phyloP scores from a whole-genome alignment of 2,329 filamentous ascomycete species.

The Diaporthe batatas region DNA sequence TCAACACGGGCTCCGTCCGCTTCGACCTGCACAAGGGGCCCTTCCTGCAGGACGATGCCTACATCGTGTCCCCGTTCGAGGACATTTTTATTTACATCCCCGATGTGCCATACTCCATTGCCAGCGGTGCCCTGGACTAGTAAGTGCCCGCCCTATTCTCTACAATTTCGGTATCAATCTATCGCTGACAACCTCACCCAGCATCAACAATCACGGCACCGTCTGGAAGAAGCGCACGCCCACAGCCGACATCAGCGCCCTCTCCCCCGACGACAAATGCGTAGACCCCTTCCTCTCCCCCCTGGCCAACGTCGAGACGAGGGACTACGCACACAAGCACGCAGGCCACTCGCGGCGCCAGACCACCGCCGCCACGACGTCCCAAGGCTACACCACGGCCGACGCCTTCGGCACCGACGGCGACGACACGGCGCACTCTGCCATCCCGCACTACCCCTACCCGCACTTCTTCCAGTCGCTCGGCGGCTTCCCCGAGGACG shows the following conservation, averaged over 20 bases:
- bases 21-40: slow-evolving; percentile 74
- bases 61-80: slow-evolving; percentile 68
- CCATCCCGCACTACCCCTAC: slow-evolving; percentile 60
- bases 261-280: slow-evolving; percentile 58
- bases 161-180: too few species aligned
- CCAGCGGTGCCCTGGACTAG: slow-evolving; percentile 52
- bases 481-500: slow-evolving; percentile 60
- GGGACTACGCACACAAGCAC: slow-evolving; percentile 45
- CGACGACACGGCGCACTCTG: slow-evolving; percentile 67
- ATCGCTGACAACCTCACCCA: slow-evolving; percentile 11
- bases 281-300: slow-evolving; percentile 55
- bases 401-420: slow-evolving; percentile 69
- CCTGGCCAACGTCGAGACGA: slow-evolving; percentile 45
- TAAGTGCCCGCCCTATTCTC: too few species aligned
- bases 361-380: slow-evolving; percentile 54
- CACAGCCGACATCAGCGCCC: slow-evolving; percentile 53
- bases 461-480: slow-evolving; percentile 65
- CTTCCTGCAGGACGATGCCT: slow-evolving; percentile 67
- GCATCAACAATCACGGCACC: slow-evolving; percentile 58
- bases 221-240: slow-evolving; percentile 51
- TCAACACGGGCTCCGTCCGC: slow-evolving; percentile 72
- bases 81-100: slow-evolving; percentile 67
- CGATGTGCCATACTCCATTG: slow-evolving; percentile 63
- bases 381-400: slow-evolving; percentile 64
- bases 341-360: slow-evolving; percentile 63